Evolutionary conservation across 805 yeast genomes (phyloP).

Genomic region (Barnettozyma vustinii): DNA sequence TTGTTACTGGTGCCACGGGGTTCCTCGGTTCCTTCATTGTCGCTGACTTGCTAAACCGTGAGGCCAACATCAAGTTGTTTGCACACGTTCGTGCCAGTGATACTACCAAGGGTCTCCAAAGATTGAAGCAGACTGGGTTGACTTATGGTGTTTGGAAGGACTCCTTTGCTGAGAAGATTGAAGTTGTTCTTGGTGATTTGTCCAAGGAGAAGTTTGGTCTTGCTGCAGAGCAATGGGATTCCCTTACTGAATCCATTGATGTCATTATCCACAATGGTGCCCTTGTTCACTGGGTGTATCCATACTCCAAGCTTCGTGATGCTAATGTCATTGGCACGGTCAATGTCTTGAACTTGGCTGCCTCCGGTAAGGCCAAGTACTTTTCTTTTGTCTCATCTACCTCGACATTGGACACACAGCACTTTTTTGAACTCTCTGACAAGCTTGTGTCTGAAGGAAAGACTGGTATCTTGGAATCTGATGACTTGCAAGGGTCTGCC

Average conservation of each 20-base stretch:
- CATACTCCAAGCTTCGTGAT: slow-evolving; percentile 83
- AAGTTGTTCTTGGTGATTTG: slow-evolving; percentile 79
- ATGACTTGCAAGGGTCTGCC: slow-evolving; percentile 77
- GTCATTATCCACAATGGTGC: slow-evolving; percentile 95
- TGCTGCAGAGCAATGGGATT: slow-evolving; percentile 47
- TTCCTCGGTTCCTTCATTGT: slow-evolving; percentile 89
- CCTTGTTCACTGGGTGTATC: slow-evolving; percentile 97
- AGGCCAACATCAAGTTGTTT: slow-evolving; percentile 50
- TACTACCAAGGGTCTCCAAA: slow-evolving; percentile 62
- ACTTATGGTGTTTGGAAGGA: slow-evolving; percentile 69
- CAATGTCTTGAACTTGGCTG: slow-evolving; percentile 69
- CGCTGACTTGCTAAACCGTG: slow-evolving; percentile 64
- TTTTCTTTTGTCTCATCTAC: slow-evolving; percentile 95
- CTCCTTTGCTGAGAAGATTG: slow-evolving; percentile 48
- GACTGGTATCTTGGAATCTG: slow-evolving; percentile 75
- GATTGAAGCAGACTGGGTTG: slow-evolving; percentile 68
- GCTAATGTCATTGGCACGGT: slow-evolving; percentile 89
- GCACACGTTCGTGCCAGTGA: slow-evolving; percentile 90
- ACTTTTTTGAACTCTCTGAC: slow-evolving; percentile 76
- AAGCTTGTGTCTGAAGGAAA: slow-evolving; percentile 56
- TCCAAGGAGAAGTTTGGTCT: slow-evolving; percentile 71
- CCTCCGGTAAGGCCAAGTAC: slow-evolving; percentile 75
- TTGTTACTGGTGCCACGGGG: slow-evolving; percentile 95
- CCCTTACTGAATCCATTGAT: slow-evolving; percentile 59
- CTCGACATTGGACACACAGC: slow-evolving; percentile 80